Conservation (phyloP, 306 rosid species). For the Prosopis cineraria region DNA sequence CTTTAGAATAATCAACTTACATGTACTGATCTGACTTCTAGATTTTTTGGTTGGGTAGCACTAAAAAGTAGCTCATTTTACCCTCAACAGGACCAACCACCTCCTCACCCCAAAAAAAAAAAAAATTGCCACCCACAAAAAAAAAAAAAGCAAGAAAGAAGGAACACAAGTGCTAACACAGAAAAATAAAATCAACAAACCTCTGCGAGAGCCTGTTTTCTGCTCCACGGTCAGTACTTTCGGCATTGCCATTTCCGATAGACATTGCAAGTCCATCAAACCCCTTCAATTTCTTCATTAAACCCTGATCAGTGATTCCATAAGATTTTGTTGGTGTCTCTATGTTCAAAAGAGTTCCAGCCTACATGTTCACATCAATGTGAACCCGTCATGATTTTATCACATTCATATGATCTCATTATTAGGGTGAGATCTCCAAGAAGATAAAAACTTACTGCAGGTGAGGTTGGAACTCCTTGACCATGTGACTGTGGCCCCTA, state of each 20-base stretch:
- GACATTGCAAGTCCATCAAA: constrained; percentile 95
- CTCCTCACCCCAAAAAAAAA: background rate
- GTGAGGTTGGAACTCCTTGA: constrained; percentile 58
- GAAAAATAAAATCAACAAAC: constrained; percentile 44
- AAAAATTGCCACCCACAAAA: background rate
- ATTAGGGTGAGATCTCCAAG: background rate
- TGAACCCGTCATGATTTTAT: constrained; percentile 26
- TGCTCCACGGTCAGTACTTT: constrained; percentile 58
- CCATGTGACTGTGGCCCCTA: constrained; percentile 57
- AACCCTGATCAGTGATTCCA: constrained; percentile 70
- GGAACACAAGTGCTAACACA: too few relatives aligned
- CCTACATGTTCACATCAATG: constrained; percentile 53
- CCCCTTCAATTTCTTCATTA: constrained; percentile 77
- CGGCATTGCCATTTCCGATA: constrained; percentile 73
- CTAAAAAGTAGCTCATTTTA: background rate
- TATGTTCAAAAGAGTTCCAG: constrained; percentile 54
- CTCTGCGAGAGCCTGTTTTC: constrained; percentile 67
- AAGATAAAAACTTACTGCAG: constrained; percentile 47
- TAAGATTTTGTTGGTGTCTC: constrained; percentile 74
- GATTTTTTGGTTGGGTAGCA: background rate
- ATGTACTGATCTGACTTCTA: constrained; percentile 19
- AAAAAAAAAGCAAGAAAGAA: too few relatives aligned
- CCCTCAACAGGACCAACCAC: background rate
- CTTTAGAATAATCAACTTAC: constrained; percentile 9
- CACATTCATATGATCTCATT: constrained; percentile 1